Base-by-base conservation (phyloP, 305 asterid species). In the Ajuga reptans region DNA sequence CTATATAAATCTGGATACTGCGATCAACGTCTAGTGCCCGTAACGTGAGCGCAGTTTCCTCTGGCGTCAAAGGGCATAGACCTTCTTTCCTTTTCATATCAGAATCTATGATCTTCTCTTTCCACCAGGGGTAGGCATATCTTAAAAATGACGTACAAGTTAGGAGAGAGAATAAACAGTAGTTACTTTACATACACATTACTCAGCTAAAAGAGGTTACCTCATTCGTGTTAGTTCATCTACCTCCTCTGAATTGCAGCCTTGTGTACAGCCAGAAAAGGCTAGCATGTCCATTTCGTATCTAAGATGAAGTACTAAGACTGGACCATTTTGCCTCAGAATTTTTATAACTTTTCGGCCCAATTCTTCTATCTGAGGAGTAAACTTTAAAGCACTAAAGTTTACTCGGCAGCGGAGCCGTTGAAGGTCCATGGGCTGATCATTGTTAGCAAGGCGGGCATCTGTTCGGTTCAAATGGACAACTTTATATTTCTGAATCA, bases 281-380 rank as follows among this genome's bases (percentile, higher is more conserved):
- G 96, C 94, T 69, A 89, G 75, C 94, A 89, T 89, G 80, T 89
- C 96, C 96, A 89, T 89, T 80, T 89, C 96, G 18, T 84, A 89
- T 73, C 96, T 83, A 53, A 89, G 90, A 75, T 89, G 96, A 64
- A 89, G 95, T 21, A 89, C 96, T 37, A 89, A 53, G 75, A 89
- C 84, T 16, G 91, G 90, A 14, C 96, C 94, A 34, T 84, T 89
- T 69, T 79, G 82, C 78, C 94, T 80, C 11, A 89, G 81, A 64
- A 89, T 83, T 51, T 72, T 78, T 68, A 89, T 79, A n/a, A 89
- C 94, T 76, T 85, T 89, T 70, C 84, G 72, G 12, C 94, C 96
- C 82, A 89, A 64, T 68, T 87, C 92, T 78, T 89, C 96, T 34
- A 89, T 87, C 79, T 85, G 89, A 42, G 90, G 86, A 66, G 92